Conservation (phyloP, 371 early-diverging fungal genomes). For the Dinochytrium kinnereticum region DNA sequence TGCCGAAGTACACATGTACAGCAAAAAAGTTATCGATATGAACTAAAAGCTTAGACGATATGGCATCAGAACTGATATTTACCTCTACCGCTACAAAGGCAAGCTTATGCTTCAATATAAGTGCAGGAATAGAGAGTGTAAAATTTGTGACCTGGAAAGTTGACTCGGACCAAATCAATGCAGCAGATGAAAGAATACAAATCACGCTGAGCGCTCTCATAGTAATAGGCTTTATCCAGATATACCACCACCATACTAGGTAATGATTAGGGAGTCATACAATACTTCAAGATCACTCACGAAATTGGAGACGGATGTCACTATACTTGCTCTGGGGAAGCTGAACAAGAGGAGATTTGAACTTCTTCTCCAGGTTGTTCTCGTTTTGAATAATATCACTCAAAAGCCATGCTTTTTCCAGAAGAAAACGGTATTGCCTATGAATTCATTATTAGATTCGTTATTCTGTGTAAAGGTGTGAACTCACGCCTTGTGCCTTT, state of each 20-base stretch:
- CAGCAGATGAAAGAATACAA: conserved; percentile 66
- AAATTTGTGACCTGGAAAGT: conserved; percentile 65
- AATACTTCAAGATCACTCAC: conserved; percentile 12
- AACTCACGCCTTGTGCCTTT: conserved; percentile 71
- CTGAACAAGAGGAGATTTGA: conserved; percentile 36
- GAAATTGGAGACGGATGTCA: conserved; percentile 26
- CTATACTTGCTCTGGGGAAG: conserved; percentile 30
- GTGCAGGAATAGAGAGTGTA: conserved; percentile 47
- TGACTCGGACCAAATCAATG: conserved; percentile 91
- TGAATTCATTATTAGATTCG: neutral
- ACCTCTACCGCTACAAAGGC: conserved; percentile 28
- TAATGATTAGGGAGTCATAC: neutral
- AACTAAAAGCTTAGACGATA: conserved; percentile 52
- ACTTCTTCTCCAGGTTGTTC: conserved; percentile 59
- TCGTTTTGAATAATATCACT: conserved; percentile 74
- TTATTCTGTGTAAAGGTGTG: neutral
- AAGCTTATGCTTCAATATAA: conserved; percentile 40
- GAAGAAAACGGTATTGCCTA: conserved; percentile 70
- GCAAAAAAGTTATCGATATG: conserved; percentile 73
- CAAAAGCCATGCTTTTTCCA: conserved; percentile 69
- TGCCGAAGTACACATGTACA: conserved; percentile 91
- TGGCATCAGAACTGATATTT: neutral
- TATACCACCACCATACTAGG: conserved; percentile 84
- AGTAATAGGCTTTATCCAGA: conserved; percentile 69
- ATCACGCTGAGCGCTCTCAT: conserved; percentile 64